These are phyloP conservation scores for Trichophyton mentagrophytes DNA, from an alignment of 2,329 filamentous ascomycete species.

Conservation along the genomic window DNA sequence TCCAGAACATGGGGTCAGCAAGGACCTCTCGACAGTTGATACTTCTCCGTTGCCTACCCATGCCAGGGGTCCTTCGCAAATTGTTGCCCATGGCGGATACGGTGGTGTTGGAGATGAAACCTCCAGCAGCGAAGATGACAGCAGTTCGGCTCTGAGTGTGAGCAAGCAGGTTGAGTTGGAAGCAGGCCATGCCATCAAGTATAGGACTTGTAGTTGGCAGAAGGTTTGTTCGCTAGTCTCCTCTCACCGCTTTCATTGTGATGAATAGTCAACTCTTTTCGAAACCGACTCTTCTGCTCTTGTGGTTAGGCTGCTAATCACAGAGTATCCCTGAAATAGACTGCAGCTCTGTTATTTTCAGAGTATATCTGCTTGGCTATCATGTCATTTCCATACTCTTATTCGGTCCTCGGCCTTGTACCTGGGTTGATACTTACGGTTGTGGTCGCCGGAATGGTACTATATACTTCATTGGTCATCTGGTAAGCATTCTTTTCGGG, in stretches of 20 bases:
- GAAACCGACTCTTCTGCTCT: not conserved
- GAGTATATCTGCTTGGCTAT: conserved; percentile 90
- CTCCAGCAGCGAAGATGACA: not conserved
- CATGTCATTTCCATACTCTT: conserved; percentile 94
- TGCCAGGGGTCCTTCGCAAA: not conserved
- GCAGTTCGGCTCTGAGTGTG: conserved; percentile 20
- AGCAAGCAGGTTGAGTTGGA: conserved; percentile 65
- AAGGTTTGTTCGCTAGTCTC: conserved; percentile 45
- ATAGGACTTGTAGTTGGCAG: conserved; percentile 85
- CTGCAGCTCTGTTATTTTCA: conserved; percentile 76
- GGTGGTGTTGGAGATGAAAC: not conserved
- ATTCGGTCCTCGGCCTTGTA: conserved; percentile 73
- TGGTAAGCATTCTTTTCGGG: conserved; percentile 36
- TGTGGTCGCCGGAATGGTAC: conserved; percentile 61
- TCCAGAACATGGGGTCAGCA: conserved; percentile 13
- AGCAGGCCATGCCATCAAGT: conserved; percentile 68
- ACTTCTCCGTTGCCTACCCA: not conserved
- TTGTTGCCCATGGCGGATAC: not conserved
- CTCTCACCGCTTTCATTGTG: not conserved
- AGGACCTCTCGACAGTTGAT: conserved; percentile 1
- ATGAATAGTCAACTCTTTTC: not conserved
- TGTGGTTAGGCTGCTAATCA: not conserved
- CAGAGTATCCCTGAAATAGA: conserved; percentile 31
- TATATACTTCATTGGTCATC: conserved; percentile 64
- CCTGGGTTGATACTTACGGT: conserved; percentile 74